Conservation (phyloP, 257 asterid species). For the Nyctanthes arbortristis region DNA sequence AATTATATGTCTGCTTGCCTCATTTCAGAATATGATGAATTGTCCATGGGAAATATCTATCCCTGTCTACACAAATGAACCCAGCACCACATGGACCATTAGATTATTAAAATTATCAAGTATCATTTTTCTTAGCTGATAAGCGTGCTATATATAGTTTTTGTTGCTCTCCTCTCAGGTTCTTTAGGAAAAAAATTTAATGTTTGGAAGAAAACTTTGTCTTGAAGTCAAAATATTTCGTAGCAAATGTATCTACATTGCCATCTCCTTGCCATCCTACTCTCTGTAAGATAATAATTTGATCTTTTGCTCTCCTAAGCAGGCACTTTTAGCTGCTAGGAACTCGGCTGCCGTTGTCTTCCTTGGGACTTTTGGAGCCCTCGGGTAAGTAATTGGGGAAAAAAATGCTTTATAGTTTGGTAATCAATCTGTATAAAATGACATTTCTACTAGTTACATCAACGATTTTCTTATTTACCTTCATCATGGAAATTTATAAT, state of each 20-base stretch:
- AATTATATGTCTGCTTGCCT: neutral
- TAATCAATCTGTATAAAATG: neutral
- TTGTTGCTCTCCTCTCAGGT: neutral
- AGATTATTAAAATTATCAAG: neutral
- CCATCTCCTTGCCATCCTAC: neutral
- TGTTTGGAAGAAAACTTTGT: neutral
- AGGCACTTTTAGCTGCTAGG: slow-evolving; percentile 97
- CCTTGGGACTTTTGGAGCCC: slow-evolving; percentile 92
- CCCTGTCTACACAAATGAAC: neutral
- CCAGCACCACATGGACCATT: neutral
- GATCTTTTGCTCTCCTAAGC: slow-evolving; percentile 40
- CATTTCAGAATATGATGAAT: neutral
- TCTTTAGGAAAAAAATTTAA: too few species aligned
- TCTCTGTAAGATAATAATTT: slow-evolving; percentile 18
- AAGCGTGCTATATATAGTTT: neutral
- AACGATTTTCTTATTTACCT: neutral
- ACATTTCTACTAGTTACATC: neutral
- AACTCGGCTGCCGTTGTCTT: slow-evolving; percentile 85
- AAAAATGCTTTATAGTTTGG: too few species aligned
- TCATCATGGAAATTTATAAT: neutral
- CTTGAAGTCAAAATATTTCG: neutral
- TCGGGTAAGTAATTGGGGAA: slow-evolving; percentile 69
- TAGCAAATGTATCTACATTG: neutral
- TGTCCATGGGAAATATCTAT: neutral
- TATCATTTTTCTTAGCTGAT: neutral